Evolutionary conservation across 345 rosid species (phyloP), one percentile per base, ranked within the genome.

Genomic region (Acer saccharum): DNA sequence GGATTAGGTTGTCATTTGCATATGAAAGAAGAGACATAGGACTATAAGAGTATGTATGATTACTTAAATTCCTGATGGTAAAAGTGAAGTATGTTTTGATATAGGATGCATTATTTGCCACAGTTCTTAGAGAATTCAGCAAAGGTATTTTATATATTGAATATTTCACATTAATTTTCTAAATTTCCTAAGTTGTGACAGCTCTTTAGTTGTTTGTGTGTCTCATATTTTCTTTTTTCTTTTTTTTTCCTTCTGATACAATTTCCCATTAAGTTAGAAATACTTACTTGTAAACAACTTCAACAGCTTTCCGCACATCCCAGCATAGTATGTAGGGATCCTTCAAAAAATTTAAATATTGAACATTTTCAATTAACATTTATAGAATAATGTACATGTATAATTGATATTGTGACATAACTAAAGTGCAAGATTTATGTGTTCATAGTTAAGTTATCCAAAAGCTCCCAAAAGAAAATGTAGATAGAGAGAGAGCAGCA

Each of bases 241-340:
- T 3, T 72, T n/a, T 25, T 57, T 72, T 17, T 39, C 35, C 48
- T 35, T 61, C 41, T 70, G 7, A 23, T 21, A 10, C 52, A 39
- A 25, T n/a, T 3, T 14, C 32, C 61, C 20, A 62, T 48, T 44
- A 65, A 68, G 61, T 57, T 72, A 39, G 50, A 43, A 58, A 43
- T 68, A 87, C 97, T 90, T 77, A 93, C 97, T 96, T 96, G 84
- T 90, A 96, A 44, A 96, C 95, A 73, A 89, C 93, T 75, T 96
- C 93, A 75, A 89, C 98, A 68, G 98, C 79, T 83, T 91, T 91
- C 52, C 98, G 88, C 66, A 96, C 76, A 84, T 94, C 98, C 99
- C 99, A 96, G 84, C 97, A 94, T 79, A 92, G 84, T 72, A 96
- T 92, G 81, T 92, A 95, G 69, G 99, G 97, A 83, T 95, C 99